Base-by-base conservation (phyloP, 441 rosid genomes). In the Gossypium aridum region DNA sequence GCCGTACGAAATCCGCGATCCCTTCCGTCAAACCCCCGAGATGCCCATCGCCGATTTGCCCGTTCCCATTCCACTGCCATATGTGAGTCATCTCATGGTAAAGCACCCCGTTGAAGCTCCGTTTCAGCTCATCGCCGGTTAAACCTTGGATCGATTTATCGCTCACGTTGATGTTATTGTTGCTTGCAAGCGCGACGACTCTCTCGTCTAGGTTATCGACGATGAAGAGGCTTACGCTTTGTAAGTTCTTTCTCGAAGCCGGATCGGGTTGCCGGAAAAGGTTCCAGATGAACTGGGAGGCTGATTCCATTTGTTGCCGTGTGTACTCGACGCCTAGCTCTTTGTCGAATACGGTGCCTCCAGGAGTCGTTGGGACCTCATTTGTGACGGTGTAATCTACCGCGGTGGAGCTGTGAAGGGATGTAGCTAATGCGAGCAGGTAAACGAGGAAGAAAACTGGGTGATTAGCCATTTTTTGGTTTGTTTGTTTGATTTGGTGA, bases 51-150 rank as follows among this genome's bases (percentile, higher is more conserved):
- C 37, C 37, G 2, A 2, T 17, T 61, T 57, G 57, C 4, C 81
- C 79, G 0, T 78, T 63, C 10, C 89, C 88, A 3, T 76, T 75
- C 88, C 88, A 84, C 51, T 87, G 89, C 93, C 85, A 87, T 47
- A 82, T 74, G 62, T 86, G 90, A 7, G 81, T 78, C 62, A 77
- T 80, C 78, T 81, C 88, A 31, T 81, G 90, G 66, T 80, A 83
- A 17, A 84, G 47, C 2, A 86, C 78, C 6, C 81, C 85, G 0
- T 75, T 75, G 53, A 84, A 75, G 43, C 72, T 86, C 51, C 45
- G 28, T 54, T 9, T 84, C 2, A 78, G 43, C 16, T 26, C 69
- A 28, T 81, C 76, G 14, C 88, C 88, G 0, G 43, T 25, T 22
- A 63, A 34, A 63, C 37, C 3, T 0, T n/a, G 79, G 4, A 86